A percentile compares a stretch with the other conserved stretches of the same genome.
phyloP scores from a whole-genome alignment of 805 yeast genomes.

The Candida maltosa region DNA sequence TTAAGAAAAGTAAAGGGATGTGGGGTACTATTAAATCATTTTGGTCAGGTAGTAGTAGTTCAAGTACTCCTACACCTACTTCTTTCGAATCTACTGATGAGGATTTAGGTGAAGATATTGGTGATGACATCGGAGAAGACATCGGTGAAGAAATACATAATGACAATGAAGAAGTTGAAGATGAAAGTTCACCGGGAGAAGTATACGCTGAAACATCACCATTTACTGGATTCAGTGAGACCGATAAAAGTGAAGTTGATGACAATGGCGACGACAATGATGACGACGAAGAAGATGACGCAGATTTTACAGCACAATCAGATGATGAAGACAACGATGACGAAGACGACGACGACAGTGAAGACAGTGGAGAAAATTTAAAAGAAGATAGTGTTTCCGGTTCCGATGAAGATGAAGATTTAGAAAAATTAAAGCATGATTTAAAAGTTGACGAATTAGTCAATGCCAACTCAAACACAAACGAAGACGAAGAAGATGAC shows the following conservation, averaged over 20 bases:
- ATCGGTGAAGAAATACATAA: conserved; percentile 7
- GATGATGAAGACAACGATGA: conserved; percentile 16
- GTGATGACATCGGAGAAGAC: conserved; percentile 13
- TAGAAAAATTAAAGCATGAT: conserved; percentile 12
- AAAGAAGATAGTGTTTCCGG: too few relatives aligned
- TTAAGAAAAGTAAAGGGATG: conserved; percentile 5
- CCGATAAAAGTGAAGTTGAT: conserved; percentile 18
- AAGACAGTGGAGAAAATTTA: too few relatives aligned
- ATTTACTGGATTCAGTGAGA: conserved; percentile 11
- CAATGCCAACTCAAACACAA: conserved; percentile 8
- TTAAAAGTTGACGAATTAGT: conserved; percentile 13
- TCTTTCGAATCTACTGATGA: conserved; percentile 5
- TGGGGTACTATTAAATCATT: conserved; percentile 3
- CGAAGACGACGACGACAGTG: conserved; percentile 10
- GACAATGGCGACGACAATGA: conserved; percentile 14
- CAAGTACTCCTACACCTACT: conserved; percentile 2
- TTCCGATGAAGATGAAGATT: conserved; percentile 12
- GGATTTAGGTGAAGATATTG: conserved; percentile 10
- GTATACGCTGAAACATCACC: conserved; percentile 7
- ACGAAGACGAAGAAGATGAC: conserved; percentile 17
- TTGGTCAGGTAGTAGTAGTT: conserved; percentile 1
- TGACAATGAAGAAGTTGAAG: conserved; percentile 8
- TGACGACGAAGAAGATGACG: conserved; percentile 11
- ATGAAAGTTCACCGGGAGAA: conserved; percentile 1
- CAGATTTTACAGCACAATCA: conserved; percentile 2